Percentiles rank a stretch among this genome's conserved stretches.
Conservation (phyloP, 495 filamentous ascomycete genomes). For the Trichoderma gamsii region DNA sequence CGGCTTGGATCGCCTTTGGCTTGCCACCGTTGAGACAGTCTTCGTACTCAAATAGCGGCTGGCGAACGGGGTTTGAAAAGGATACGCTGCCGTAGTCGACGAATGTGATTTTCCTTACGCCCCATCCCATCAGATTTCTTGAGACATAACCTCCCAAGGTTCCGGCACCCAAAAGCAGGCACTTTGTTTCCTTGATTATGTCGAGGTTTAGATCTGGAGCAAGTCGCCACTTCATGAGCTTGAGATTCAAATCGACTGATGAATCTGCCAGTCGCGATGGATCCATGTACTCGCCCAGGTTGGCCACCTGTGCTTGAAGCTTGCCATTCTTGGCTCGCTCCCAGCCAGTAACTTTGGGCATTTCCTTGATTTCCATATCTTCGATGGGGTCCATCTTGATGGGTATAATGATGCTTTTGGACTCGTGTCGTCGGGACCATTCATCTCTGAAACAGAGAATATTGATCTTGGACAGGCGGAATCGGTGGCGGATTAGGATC, state of each 20-base stretch:
- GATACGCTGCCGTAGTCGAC: slow-evolving; percentile 91
- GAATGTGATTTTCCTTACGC: slow-evolving; percentile 93
- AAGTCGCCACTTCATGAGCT: slow-evolving; percentile 97
- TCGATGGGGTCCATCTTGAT: slow-evolving; percentile 50
- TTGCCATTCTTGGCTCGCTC: slow-evolving; percentile 76
- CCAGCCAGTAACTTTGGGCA: slow-evolving; percentile 93
- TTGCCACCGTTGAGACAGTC: slow-evolving; percentile 84
- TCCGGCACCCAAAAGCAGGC: slow-evolving; percentile 88
- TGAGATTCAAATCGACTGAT: slow-evolving; percentile 94
- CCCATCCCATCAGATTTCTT: slow-evolving; percentile 89
- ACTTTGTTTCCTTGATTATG: slow-evolving; percentile 82
- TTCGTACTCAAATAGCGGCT: slow-evolving; percentile 82
- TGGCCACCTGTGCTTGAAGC: slow-evolving; percentile 64
- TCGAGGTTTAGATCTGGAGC: slow-evolving; percentile 83
- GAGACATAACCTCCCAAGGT: slow-evolving; percentile 92
- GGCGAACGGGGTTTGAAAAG: slow-evolving; percentile 95
- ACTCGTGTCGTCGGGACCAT: slow-evolving; percentile 65
- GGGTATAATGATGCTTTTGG: slow-evolving; percentile 70
- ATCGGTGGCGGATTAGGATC: slow-evolving; percentile 76
- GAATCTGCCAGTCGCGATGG: slow-evolving; percentile 80
- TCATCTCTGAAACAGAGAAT: slow-evolving; percentile 88
- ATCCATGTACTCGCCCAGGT: slow-evolving; percentile 87
- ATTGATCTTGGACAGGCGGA: slow-evolving; percentile 67
- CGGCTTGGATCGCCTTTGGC: slow-evolving; percentile 75
- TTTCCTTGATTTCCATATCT: slow-evolving; percentile 34